These are phyloP conservation scores for Pythium chondricola DNA, from an alignment of 352 stramenopile genomes.

Conservation along the genomic window DNA sequence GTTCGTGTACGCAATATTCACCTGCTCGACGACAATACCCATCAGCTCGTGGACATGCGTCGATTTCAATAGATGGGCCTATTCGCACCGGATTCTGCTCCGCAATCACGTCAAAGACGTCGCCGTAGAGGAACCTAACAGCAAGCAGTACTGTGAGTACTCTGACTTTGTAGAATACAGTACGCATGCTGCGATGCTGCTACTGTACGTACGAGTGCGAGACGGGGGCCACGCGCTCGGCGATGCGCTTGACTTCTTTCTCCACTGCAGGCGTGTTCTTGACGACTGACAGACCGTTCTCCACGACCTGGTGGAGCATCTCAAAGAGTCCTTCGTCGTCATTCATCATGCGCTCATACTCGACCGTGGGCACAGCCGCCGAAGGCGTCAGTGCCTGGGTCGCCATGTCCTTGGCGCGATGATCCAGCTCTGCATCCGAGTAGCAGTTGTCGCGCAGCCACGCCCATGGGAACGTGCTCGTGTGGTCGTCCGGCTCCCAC, in stretches of 20 bases:
- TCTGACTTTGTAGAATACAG: not conserved
- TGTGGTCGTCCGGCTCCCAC: slow-evolving; percentile 55
- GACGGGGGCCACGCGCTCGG: slow-evolving; percentile 70
- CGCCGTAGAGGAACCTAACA: slow-evolving; percentile 75
- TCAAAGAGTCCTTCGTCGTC: slow-evolving; percentile 64
- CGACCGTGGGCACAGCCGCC: slow-evolving; percentile 40
- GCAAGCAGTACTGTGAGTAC: not conserved
- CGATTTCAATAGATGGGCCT: not conserved
- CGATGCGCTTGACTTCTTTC: slow-evolving; percentile 61
- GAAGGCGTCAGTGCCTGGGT: slow-evolving; percentile 41
- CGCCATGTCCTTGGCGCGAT: slow-evolving; percentile 36
- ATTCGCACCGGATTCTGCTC: slow-evolving; percentile 61
- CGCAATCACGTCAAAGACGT: slow-evolving; percentile 79
- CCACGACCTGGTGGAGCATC: slow-evolving; percentile 58
- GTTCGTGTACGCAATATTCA: slow-evolving; percentile 95
- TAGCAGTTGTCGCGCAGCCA: slow-evolving; percentile 83
- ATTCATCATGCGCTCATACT: slow-evolving; percentile 65
- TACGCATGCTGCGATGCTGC: no score
- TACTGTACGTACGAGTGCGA: slow-evolving; percentile 82
- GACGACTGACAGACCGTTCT: slow-evolving; percentile 68
- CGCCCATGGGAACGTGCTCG: slow-evolving; percentile 58
- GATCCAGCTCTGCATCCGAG: slow-evolving; percentile 41
- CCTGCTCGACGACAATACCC: slow-evolving; percentile 22
- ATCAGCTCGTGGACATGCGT: not conserved
- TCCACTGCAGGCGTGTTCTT: slow-evolving; percentile 54